Evolutionary conservation across 1,284 basidiomycete genomes (phyloP), one percentile per base, ranked within the genome.

Genomic region (Papiliotrema nemorosa): DNA sequence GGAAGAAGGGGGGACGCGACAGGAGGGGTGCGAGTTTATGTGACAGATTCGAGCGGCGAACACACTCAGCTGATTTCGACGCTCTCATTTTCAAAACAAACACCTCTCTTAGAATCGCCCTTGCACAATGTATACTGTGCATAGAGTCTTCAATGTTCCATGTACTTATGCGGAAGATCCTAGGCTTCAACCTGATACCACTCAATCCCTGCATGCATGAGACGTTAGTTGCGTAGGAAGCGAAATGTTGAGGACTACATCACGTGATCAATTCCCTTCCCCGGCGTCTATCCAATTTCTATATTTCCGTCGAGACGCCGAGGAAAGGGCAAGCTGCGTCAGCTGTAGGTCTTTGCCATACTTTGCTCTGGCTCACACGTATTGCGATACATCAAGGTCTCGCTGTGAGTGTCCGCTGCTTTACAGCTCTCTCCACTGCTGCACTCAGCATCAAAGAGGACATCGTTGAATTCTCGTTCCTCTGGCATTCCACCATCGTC

Each of bases 31-130:
- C 20, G 22, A 27, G 31, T 34, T 44, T 49, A 43, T 41, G 49
- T 50, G 38, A 41, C 14, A 24, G 41, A n/a, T 26, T 13, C 25
- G 25, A 9, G n/a, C 31, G 20, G 20, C 31, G 31, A 4, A 6
- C 4, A 45, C 44, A 41, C 35, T 34, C 26, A 33, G 34, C 10
- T 29, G 18, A 27, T 22, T 24, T 26, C 46, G 26, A 26, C 25
- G 27, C 27, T 42, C 25, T 24, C 36, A n/a, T n/a, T n/a, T n/a
- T n/a, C 34, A 47, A 44, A 31, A 46, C 50, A 52, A 52, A 55
- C 53, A 55, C 40, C 44, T 25, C 25, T 35, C 12, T 10, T 27
- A 20, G 6, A n/a, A 12, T 13, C 33, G 29, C 25, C 7, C 21
- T 12, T 6, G 14, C 26, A 4, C 5, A 29, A 43, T 13, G 41